Percentiles rank a stretch among this genome's conserved stretches.
Conservation (phyloP, 805 yeast species). For the Alloascoidea hylecoeti region DNA sequence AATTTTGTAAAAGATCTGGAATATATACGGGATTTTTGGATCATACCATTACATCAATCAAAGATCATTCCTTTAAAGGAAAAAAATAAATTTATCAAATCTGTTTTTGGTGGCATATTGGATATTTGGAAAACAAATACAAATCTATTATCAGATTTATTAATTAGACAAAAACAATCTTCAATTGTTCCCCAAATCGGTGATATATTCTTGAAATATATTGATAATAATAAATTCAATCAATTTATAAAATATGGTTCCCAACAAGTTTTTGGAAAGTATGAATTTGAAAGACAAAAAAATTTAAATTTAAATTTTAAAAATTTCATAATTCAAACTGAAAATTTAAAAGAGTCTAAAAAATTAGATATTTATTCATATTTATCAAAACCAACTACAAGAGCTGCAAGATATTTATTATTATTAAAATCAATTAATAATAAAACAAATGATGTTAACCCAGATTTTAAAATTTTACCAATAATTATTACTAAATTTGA, state of each 20-base stretch:
- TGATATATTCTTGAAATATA: slow-evolving; percentile 72
- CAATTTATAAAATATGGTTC: slow-evolving; percentile 92
- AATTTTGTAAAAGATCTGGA: slow-evolving; percentile 93
- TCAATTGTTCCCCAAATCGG: slow-evolving; percentile 81
- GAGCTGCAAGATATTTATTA: slow-evolving; percentile 90
- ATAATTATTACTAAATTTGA: slow-evolving; percentile 50
- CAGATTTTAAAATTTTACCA: slow-evolving; percentile 43
- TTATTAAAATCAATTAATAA: slow-evolving; percentile 70
- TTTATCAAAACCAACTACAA: slow-evolving; percentile 86
- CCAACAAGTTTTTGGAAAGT: slow-evolving; percentile 87
- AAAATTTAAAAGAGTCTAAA: slow-evolving; percentile 70
- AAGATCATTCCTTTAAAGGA: slow-evolving; percentile 81
- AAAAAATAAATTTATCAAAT: slow-evolving; percentile 78
- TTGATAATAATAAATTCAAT: slow-evolving; percentile 77
- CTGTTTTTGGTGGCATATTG: slow-evolving; percentile 80
- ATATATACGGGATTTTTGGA: slow-evolving; percentile 85
- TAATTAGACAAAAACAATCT: slow-evolving; percentile 72
- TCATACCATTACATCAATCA: slow-evolving; percentile 76
- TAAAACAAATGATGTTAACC: slow-evolving; percentile 44
- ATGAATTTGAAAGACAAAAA: slow-evolving; percentile 89
- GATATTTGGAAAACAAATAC: slow-evolving; percentile 78
- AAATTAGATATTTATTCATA: slow-evolving; percentile 88
- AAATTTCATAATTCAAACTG: slow-evolving; percentile 85
- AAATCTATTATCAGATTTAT: slow-evolving; percentile 76
- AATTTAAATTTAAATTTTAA: slow-evolving; percentile 83